phyloP scores from a whole-genome alignment of 108 stramenopile species.

The Pseudonitzschia multistriata region DNA sequence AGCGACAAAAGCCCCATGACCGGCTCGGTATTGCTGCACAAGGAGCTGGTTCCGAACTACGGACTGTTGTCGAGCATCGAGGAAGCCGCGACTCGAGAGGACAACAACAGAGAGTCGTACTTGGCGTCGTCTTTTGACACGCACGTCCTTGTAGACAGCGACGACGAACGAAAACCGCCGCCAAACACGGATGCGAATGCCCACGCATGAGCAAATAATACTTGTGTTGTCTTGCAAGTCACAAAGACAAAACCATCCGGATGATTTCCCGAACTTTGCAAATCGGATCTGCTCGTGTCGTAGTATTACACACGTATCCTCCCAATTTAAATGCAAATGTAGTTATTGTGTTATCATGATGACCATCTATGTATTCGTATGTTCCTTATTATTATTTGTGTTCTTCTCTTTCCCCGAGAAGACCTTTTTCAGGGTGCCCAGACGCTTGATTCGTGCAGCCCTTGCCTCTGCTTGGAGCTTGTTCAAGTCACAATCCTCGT shows the following conservation, averaged over 20 bases:
- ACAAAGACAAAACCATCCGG: too few species aligned
- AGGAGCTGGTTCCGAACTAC: slow-evolving; percentile 83
- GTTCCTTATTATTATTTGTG: too few species aligned
- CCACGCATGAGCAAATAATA: not conserved
- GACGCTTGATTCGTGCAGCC: not conserved
- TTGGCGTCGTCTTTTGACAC: not conserved
- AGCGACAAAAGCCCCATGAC: slow-evolving; percentile 83
- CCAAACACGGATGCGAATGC: not conserved
- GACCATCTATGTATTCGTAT: too few species aligned
- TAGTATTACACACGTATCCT: too few species aligned
- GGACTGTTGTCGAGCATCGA: slow-evolving; percentile 65
- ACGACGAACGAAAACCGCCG: not conserved
- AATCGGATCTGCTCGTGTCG: too few species aligned
- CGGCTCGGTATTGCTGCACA: slow-evolving; percentile 62
- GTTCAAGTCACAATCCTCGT: not conserved
- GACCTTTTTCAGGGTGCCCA: not conserved
- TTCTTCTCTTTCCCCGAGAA: not conserved
- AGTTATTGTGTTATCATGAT: too few species aligned
- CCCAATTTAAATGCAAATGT: too few species aligned
- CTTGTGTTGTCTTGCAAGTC: not conserved
- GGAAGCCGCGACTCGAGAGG: slow-evolving; percentile 23
- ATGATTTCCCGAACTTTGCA: too few species aligned
- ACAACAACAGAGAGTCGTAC: not conserved
- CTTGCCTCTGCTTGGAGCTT: not conserved
- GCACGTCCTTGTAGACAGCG: not conserved